Conservation (phyloP, 2,329 filamentous ascomycete species). For the Lithohypha guttulata region DNA sequence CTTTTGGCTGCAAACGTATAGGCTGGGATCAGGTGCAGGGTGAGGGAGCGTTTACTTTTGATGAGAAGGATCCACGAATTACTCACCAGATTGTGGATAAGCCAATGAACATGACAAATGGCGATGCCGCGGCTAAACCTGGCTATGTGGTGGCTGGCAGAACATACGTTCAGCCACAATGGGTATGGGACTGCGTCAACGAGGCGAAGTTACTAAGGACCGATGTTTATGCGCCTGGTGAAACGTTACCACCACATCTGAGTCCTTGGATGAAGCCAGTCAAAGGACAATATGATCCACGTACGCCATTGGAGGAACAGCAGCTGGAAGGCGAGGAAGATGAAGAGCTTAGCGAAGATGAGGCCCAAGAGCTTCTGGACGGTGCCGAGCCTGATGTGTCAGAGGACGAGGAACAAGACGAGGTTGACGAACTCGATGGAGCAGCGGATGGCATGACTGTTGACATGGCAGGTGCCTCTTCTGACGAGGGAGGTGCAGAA, state of each 20-base stretch:
- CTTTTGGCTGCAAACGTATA: constrained; percentile 91
- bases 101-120: constrained; percentile 41
- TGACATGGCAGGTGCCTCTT: constrained; percentile 36
- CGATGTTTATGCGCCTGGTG: constrained; percentile 80
- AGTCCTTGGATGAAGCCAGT: constrained; percentile 89
- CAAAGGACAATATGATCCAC: constrained; percentile 85
- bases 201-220: constrained; percentile 77
- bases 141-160: constrained; percentile 79
- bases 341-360: constrained; percentile 36
- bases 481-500: constrained; percentile 21
- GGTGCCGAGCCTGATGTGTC: constrained; percentile 22
- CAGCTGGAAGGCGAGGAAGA: constrained; percentile 77
- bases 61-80: constrained; percentile 78
- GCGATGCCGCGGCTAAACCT: constrained; percentile 29
- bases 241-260: constrained; percentile 81
- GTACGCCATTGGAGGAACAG: constrained; percentile 72
- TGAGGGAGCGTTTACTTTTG: constrained; percentile 80
- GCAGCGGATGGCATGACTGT: constrained; percentile 22
- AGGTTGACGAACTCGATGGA: constrained; percentile 22
- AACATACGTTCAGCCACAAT: constrained; percentile 91
- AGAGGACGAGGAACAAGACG: constrained; percentile 30
- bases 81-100: constrained; percentile 96
- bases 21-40: constrained; percentile 89
- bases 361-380: constrained; percentile 32
- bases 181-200: constrained; percentile 97